A percentile compares a stretch with the other conserved stretches of the same genome.
These are phyloP conservation scores for Pterulicium gracile DNA, from an alignment of 1,284 basidiomycete species.

Conservation along the genomic window DNA sequence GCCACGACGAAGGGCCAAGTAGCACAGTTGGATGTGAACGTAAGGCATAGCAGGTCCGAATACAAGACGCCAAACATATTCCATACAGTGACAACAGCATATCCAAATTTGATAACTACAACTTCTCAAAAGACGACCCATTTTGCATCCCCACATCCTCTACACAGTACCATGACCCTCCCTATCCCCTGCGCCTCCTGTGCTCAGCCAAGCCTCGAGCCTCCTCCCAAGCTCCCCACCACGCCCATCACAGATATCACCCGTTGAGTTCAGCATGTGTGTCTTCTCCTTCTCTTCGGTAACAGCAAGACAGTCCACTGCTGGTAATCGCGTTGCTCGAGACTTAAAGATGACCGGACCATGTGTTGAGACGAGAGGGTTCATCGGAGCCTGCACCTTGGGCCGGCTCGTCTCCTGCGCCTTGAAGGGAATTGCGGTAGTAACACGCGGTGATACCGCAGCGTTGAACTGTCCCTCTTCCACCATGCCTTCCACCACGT, in stretches of 20 bases:
- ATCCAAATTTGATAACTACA: no score
- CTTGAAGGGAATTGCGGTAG: no score
- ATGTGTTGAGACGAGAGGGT: neutral
- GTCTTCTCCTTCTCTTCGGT: slow-evolving; percentile 47
- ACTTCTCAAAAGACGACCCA: no score
- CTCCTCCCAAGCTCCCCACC: slow-evolving; percentile 65
- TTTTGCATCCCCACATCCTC: no score
- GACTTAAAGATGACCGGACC: neutral
- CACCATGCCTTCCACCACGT: neutral
- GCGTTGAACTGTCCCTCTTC: neutral
- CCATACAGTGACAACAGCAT: no score
- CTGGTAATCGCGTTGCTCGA: neutral
- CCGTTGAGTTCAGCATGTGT: slow-evolving; percentile 53
- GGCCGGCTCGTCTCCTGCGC: neutral
- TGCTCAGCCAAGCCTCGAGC: slow-evolving; percentile 62
- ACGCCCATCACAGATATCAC: slow-evolving; percentile 64
- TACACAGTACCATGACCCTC: no score
- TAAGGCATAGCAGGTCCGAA: no score
- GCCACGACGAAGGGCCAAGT: no score
- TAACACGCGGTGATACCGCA: neutral
- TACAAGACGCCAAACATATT: no score
- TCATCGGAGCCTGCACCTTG: neutral
- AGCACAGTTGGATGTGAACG: no score
- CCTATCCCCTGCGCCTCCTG: no score
- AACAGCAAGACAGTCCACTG: slow-evolving; percentile 29